phyloP scores from a whole-genome alignment of 805 yeast genomes.

The Wickerhamomyces canadensis region DNA sequence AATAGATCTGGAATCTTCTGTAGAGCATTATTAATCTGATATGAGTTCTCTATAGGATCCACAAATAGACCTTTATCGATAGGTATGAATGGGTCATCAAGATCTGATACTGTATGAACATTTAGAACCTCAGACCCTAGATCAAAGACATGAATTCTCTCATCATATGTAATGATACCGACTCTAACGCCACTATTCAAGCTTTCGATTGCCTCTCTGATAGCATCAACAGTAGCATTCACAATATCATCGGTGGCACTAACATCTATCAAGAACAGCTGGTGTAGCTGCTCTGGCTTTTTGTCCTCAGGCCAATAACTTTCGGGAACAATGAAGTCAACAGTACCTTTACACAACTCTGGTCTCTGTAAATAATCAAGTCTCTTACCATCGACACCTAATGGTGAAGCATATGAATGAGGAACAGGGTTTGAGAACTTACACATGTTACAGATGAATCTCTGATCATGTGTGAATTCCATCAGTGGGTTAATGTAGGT shows the following conservation, averaged over 20 bases:
- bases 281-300: constrained; percentile 49
- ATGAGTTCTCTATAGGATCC: constrained; percentile 63
- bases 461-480: constrained; percentile 53
- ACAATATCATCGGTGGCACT: constrained; percentile 58
- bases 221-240: constrained; percentile 61
- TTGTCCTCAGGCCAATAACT: constrained; percentile 52
- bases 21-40: constrained; percentile 63
- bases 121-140: constrained; percentile 51
- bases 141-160: constrained; percentile 66
- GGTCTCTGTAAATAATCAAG: constrained; percentile 61
- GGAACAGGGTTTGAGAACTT: constrained; percentile 69
- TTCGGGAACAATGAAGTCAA: constrained; percentile 75
- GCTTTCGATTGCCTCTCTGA: constrained; percentile 44
- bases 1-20: constrained; percentile 47
- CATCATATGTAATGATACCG: constrained; percentile 74
- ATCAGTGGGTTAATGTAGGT: constrained; percentile 84
- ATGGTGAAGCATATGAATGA: constrained; percentile 54
- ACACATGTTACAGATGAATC: constrained; percentile 83
- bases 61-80: constrained; percentile 71
- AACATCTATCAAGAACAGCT: constrained; percentile 70
- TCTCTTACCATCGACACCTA: constrained; percentile 58
- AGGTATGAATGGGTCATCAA: constrained; percentile 81
- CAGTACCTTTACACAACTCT: constrained; percentile 77
- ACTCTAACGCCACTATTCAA: constrained; percentile 32
- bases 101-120: constrained; percentile 59